Base-by-base conservation (phyloP, 192 early-diverging fungal genomes). In the Podila epigama region DNA sequence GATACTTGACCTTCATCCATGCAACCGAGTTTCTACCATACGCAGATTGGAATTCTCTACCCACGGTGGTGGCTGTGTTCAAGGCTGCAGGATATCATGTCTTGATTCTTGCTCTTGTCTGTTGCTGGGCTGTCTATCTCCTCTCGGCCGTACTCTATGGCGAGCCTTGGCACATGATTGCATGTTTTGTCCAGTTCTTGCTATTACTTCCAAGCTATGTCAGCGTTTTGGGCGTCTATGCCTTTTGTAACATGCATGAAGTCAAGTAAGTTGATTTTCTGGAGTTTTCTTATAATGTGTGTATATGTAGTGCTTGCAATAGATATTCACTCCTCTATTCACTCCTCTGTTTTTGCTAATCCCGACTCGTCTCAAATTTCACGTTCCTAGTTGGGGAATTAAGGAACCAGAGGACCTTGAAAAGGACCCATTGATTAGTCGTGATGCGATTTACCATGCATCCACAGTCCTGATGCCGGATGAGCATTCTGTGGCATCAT, bases 341-440 rank as follows among this genome's bases (percentile, higher is more conserved):
- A 31, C 12, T 34, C 3, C 6, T n/a, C 7, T 44, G 37, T 39
- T 13, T 54, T 20, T n/a, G 3, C 36, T n/a, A 31, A 11, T 10
- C n/a, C n/a, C n/a, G n/a, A n/a, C n/a, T n/a, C n/a, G n/a, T n/a
- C n/a, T n/a, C n/a, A n/a, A n/a, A n/a, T n/a, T n/a, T n/a, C n/a
- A n/a, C n/a, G n/a, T n/a, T n/a, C n/a, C n/a, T 35, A 85, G 72
- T 25, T 75, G 72, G 72, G 72, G 72, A 33, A 75, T 75, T 53
- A 75, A 75, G 34, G 72, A 75, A 22, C 72, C 72, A 50, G 72
- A 75, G n/a, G 72, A 75, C 37, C 64, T 51, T 50, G 72, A 75
- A 41, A 75, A 68, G 50, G 72, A 75, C 15, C 72, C 72, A 3
- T 41, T 75, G 4, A 75, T 75, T 22, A 68, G 72, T 50, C 72